Percentiles rank a stretch among this genome's conserved stretches.
Evolutionary conservation across 2,329 filamentous ascomycete species (phyloP).

Genomic region (Chaetomium olivaceum): DNA sequence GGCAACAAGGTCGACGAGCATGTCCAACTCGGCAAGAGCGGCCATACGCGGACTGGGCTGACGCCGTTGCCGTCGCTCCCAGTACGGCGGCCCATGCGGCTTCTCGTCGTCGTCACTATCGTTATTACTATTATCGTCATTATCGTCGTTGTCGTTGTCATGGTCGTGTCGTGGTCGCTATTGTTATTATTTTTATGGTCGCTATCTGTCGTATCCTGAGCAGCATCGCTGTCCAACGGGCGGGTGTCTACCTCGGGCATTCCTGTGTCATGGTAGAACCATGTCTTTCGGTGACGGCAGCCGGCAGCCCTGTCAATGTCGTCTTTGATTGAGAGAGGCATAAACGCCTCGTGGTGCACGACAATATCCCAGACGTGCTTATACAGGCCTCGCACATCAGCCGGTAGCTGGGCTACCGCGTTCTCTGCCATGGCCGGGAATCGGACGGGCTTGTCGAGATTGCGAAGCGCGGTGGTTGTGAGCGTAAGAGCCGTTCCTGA

Average conservation of each 20-base stretch:
- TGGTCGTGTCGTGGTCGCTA: background rate
- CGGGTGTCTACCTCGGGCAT: background rate
- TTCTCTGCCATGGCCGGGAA: background rate
- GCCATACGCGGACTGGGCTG: conserved; percentile 10
- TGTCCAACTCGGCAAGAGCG: conserved; percentile 12
- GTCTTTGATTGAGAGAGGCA: conserved; percentile 1
- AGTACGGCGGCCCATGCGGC: background rate
- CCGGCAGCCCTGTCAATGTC: background rate
- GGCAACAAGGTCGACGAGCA: conserved; percentile 13
- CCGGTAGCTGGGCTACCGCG: background rate
- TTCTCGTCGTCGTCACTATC: background rate
- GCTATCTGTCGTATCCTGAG: background rate
- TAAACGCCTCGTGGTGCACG: conserved; percentile 3
- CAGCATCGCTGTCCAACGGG: background rate
- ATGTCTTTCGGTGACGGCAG: conserved; percentile 1
- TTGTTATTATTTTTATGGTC: background rate
- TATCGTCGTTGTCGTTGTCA: background rate
- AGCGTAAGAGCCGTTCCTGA: too few species aligned
- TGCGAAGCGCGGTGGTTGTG: background rate
- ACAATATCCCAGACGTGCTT: background rate
- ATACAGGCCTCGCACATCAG: conserved; percentile 1
- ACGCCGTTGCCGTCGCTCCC: conserved; percentile 4
- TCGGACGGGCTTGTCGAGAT: background rate
- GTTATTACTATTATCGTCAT: background rate
- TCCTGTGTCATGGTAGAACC: background rate